Base-by-base conservation (phyloP, 2,329 filamentous ascomycete genomes). In the Lachnellula subtilissima region DNA sequence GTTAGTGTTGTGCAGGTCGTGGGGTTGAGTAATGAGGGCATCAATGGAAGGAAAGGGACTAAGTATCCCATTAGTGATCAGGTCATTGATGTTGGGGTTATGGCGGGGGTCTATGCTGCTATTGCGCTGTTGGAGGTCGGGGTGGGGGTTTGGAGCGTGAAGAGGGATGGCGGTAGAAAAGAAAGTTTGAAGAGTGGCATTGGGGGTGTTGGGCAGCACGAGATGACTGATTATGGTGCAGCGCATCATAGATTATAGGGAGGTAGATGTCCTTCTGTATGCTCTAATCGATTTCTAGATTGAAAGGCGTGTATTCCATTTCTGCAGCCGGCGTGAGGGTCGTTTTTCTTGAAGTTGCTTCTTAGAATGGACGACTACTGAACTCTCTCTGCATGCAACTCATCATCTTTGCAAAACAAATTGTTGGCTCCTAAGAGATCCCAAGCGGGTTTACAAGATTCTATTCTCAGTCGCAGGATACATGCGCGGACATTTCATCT, bases 41-140 rank as follows among this genome's bases (percentile, higher is more conserved):
- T 60, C 0, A 47, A 60, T n/a, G 57, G 50, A 14, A 59, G 66
- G 40, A 68, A 67, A 42, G 64, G 63, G 9, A 64, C 43, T 2
- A 70, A 66, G 53, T 72, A 72, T 48, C 69, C 70, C 2, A 47
- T 68, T 2, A 59, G 58, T 12, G 70, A 72, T 51, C 65, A 72
- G 50, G 56, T 72, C 32, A 67, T 60, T 23, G 70, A 72, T 61
- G 63, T 69, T 1, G 64, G 60, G 0, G 69, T 72, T 12, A 68
- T 72, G 63, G 66, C 69, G 11, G 70, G 70, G 0, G 62, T 72
- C 2, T 71, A 69, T 61, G 63, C 62, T 32, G 63, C 65, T 7
- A 53, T 72, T 47, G 62, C 52, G 12, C 46, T 64, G 2, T 43
- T 71, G 53, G 70, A 72, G 55, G 39, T 65, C 8, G 48, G 57